phyloP scores from a whole-genome alignment of 2,329 filamentous ascomycete species.

The Geosmithia putterillii region DNA sequence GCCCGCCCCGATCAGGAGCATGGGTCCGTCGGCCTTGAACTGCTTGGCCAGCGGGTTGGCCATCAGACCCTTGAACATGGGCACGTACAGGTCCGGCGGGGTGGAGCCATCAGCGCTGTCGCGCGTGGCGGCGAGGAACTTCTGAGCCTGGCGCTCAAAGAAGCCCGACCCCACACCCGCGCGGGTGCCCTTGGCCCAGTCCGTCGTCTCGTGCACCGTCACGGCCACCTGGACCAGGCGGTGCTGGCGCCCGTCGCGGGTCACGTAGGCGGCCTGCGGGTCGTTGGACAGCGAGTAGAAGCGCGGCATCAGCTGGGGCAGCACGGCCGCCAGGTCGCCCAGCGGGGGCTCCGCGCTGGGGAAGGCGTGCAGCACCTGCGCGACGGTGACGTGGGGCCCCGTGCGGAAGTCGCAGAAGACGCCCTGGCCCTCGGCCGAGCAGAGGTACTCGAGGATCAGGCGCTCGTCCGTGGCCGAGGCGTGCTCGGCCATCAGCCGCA shows the following conservation, averaged over 20 bases:
- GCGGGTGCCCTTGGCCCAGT: constrained; percentile 62
- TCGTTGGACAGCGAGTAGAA: constrained; percentile 99
- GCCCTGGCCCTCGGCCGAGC: constrained; percentile 80
- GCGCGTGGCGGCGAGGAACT: constrained; percentile 57
- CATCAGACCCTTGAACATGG: constrained; percentile 99
- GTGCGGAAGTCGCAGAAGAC: constrained; percentile 92
- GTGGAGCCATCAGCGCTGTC: no score
- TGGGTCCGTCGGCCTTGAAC: constrained; percentile 87
- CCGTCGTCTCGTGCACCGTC: constrained; percentile 74
- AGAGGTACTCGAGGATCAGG: constrained; percentile 78
- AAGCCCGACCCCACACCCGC: constrained; percentile 88
- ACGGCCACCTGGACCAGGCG: constrained; percentile 94
- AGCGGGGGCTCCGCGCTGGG: constrained; percentile 83
- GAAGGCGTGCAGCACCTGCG: constrained; percentile 83
- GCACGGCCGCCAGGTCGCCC: constrained; percentile 64
- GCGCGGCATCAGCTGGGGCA: constrained; percentile 87
- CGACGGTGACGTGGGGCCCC: constrained; percentile 71
- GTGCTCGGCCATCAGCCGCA: constrained; percentile 78
- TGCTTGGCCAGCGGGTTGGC: constrained; percentile 86
- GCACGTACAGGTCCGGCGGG: constrained; percentile 59
- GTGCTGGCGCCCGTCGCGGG: constrained; percentile 56
- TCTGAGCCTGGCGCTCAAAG: constrained; percentile 72
- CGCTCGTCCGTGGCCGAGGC: constrained; percentile 70
- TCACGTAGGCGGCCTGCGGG: constrained; percentile 63
- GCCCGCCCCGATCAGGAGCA: constrained; percentile 93